phyloP scores from a whole-genome alignment of 2,329 filamentous ascomycete genomes.

The Chalaropsis ovoidea region DNA sequence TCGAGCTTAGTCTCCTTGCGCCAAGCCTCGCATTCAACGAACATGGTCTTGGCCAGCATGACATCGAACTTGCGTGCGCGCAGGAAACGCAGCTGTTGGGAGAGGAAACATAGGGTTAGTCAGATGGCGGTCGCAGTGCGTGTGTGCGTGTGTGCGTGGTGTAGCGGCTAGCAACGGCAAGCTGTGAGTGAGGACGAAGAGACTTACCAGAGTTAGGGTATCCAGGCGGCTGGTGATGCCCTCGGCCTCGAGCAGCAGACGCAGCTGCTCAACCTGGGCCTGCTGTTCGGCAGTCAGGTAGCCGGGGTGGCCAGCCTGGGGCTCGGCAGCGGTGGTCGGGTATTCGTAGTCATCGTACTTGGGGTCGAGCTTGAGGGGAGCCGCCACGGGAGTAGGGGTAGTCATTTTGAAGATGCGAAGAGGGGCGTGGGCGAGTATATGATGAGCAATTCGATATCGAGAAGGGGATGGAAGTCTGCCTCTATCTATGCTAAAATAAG shows the following conservation, averaged over 20 bases:
- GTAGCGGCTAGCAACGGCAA: background rate
- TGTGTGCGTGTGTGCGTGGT: slow-evolving; percentile 11
- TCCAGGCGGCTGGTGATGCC: slow-evolving; percentile 79
- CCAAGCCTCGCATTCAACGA: slow-evolving; percentile 83
- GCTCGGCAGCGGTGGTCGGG: slow-evolving; percentile 63
- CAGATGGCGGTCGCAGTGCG: background rate
- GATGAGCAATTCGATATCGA: background rate
- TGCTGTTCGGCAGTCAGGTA: slow-evolving; percentile 79
- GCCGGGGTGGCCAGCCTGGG: slow-evolving; percentile 71
- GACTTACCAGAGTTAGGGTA: slow-evolving; percentile 73
- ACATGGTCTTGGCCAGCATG: slow-evolving; percentile 77
- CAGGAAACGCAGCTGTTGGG: slow-evolving; percentile 66
- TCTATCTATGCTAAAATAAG: slow-evolving; percentile 4
- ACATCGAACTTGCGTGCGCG: slow-evolving; percentile 94
- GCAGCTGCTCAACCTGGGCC: slow-evolving; percentile 78
- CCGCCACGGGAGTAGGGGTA: slow-evolving; percentile 20
- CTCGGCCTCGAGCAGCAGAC: slow-evolving; percentile 70
- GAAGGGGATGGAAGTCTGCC: background rate
- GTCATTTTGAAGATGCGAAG: slow-evolving; percentile 20
- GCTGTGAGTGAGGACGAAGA: background rate
- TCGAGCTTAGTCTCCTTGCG: slow-evolving; percentile 77
- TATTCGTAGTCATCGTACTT: slow-evolving; percentile 97
- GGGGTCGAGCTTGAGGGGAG: slow-evolving; percentile 53
- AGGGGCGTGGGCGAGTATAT: background rate
- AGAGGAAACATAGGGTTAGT: slow-evolving; percentile 6